These are phyloP conservation scores for Stephania cephalantha DNA, from an alignment of 164 flowering plant genomes.

Conservation along the genomic window DNA sequence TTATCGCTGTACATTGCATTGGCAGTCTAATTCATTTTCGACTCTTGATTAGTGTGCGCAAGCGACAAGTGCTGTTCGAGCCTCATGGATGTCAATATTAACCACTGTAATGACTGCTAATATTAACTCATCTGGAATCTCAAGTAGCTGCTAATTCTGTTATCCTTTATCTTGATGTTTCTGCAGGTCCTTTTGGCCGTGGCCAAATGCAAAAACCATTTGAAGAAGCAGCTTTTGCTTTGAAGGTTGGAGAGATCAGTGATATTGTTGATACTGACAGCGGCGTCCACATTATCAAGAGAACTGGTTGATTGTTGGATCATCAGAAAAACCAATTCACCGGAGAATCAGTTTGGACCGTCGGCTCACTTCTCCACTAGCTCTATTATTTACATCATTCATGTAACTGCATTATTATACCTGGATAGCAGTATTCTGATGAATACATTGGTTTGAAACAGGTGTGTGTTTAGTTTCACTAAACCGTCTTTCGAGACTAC, in stretches of 20 bases:
- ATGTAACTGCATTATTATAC: neutral
- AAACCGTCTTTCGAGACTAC: neutral
- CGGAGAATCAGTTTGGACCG: neutral
- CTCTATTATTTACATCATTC: too few relatives aligned
- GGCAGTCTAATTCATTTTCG: too few relatives aligned
- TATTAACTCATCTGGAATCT: too few relatives aligned
- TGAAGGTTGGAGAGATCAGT: slow-evolving; percentile 88
- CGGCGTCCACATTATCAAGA: slow-evolving; percentile 80
- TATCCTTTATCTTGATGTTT: neutral
- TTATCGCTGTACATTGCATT: too few relatives aligned
- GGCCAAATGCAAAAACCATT: slow-evolving; percentile 98
- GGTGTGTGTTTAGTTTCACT: neutral
- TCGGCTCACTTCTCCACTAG: neutral
- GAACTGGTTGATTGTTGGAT: slow-evolving; percentile 48
- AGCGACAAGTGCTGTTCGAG: too few relatives aligned
- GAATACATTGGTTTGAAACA: neutral
- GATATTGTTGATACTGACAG: slow-evolving; percentile 94
- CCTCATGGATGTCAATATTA: too few relatives aligned
- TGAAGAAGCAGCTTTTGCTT: slow-evolving; percentile 73
- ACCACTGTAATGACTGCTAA: too few relatives aligned
- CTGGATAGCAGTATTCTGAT: neutral
- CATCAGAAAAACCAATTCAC: neutral
- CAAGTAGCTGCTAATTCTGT: too few relatives aligned
- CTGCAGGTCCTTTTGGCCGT: slow-evolving; percentile 75
- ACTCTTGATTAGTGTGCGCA: too few relatives aligned